Percentiles rank a stretch among this genome's conserved stretches.
Evolutionary conservation across 1,284 basidiomycete genomes (phyloP).

Genomic region (Austropuccinia psidii): DNA sequence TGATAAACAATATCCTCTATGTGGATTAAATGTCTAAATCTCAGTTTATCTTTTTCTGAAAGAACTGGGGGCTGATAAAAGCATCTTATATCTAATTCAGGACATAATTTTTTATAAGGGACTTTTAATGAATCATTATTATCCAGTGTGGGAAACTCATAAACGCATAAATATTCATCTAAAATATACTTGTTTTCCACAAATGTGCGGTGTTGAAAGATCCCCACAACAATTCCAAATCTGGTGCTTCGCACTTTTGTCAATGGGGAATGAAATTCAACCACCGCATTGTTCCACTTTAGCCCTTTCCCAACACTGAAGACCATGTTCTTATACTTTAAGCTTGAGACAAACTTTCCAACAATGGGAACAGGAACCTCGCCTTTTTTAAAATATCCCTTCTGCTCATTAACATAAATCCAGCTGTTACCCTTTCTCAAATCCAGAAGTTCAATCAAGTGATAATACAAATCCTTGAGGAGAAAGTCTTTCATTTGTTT

Average conservation of each 20-base stretch:
- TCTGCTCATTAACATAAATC: background rate
- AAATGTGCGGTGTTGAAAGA: no score
- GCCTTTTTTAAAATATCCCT: background rate
- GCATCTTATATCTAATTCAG: background rate
- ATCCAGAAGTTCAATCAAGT: background rate
- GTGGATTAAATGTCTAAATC: background rate
- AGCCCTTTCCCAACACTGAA: no score
- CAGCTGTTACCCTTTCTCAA: background rate
- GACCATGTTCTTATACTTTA: no score
- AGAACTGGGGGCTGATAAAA: conserved; percentile 18
- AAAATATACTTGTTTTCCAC: no score
- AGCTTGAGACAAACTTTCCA: no score
- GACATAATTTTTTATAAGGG: conserved; percentile 8
- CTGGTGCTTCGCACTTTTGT: no score
- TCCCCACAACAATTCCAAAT: no score
- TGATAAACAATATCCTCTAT: conserved; percentile 12
- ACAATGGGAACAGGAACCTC: conserved; percentile 18
- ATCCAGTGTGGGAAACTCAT: no score
- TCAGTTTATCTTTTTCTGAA: background rate
- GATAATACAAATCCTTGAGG: background rate
- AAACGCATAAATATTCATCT: no score
- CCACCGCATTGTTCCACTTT: no score
- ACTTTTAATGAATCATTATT: background rate
- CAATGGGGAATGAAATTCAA: no score
- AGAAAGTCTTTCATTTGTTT: no score